Evolutionary conservation across 164 flowering plant genomes (phyloP).

Genomic region (Nelumbo lutea): DNA sequence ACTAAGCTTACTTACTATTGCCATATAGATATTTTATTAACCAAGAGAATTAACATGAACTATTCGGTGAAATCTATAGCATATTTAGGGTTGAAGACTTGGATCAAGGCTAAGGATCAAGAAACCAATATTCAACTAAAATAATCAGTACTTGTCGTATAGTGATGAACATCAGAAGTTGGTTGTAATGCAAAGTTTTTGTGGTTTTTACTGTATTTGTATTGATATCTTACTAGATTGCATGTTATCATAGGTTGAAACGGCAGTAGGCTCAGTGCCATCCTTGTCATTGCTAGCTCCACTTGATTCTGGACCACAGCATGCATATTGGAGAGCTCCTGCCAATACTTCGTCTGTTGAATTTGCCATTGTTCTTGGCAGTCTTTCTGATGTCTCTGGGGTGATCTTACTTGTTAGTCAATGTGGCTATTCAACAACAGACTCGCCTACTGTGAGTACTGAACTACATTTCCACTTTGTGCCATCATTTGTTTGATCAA

Average conservation of each 20-base stretch:
- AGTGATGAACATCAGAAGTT: background rate
- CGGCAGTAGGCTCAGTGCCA: slow-evolving; percentile 81
- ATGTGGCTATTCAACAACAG: slow-evolving; percentile 81
- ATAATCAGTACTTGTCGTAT: background rate
- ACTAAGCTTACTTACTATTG: background rate
- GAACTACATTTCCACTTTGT: background rate
- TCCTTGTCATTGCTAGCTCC: slow-evolving; percentile 78
- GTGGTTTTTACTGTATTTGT: background rate
- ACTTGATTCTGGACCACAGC: slow-evolving; percentile 42
- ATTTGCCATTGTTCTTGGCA: slow-evolving; percentile 68
- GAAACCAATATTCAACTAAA: no score
- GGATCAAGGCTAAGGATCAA: no score
- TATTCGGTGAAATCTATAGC: no score
- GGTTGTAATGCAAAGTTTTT: background rate
- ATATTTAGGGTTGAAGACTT: background rate
- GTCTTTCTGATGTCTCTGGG: slow-evolving; percentile 80
- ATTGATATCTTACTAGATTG: slow-evolving; percentile 7
- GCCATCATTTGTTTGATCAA: no score
- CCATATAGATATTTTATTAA: background rate
- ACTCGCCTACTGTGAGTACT: slow-evolving; percentile 66
- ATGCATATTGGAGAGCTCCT: slow-evolving; percentile 87
- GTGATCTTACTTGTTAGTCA: slow-evolving; percentile 83
- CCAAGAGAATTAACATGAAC: no score
- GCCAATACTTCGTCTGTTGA: slow-evolving; percentile 53
- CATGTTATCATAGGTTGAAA: slow-evolving; percentile 57